These are phyloP conservation scores for Cercophora newfieldiana DNA, from an alignment of 495 filamentous ascomycete genomes.

Conservation along the genomic window DNA sequence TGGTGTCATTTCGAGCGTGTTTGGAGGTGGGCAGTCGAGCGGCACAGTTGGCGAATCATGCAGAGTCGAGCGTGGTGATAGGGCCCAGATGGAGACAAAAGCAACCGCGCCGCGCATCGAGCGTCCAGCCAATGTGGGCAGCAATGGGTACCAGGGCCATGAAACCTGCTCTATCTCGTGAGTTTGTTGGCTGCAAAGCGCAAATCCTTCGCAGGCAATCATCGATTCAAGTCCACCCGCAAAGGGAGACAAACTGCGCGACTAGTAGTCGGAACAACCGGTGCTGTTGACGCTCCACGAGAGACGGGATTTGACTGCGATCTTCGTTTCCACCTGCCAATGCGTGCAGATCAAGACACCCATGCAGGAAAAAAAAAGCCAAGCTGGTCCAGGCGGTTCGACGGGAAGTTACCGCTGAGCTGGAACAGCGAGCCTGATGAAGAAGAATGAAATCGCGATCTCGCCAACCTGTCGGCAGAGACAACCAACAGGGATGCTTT, in stretches of 20 bases:
- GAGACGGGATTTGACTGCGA: neutral
- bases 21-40: neutral
- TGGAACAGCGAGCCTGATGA: neutral
- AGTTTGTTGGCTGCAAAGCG: conserved; percentile 6
- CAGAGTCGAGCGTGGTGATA: neutral
- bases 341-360: neutral
- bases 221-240: neutral
- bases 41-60: conserved; percentile 1
- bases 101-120: neutral
- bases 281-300: neutral
- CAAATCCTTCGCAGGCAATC: conserved; percentile 2
- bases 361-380: neutral
- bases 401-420: neutral
- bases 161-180: neutral
- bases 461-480: neutral
- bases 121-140: neutral
- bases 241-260: neutral
- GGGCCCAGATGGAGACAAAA: neutral
- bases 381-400: neutral
- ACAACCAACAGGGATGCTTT: neutral
- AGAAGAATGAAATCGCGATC: neutral
- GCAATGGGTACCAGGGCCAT: neutral
- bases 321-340: neutral
- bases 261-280: no score
- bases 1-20: neutral